Base-by-base conservation (phyloP, 2,329 filamentous ascomycete genomes). In the Emmonsia crescens region DNA sequence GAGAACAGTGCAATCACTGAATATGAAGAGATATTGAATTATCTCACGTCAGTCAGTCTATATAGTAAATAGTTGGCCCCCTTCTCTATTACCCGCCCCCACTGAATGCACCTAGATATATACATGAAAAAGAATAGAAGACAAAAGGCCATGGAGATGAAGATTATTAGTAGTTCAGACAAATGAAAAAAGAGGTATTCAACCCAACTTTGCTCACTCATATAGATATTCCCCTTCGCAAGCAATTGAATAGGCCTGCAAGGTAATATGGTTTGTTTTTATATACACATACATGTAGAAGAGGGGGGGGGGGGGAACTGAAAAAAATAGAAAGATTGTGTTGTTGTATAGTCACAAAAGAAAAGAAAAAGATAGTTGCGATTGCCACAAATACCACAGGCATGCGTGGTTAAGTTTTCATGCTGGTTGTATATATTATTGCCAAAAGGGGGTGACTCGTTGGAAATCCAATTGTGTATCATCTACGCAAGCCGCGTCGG, bases 401-500 rank as follows among this genome's bases (percentile, higher is more conserved):
- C 33, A 8, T 36, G 33, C 33, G 1, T 36, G 33, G 33, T 36
- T 36, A 36, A 36, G 9, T 1, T 3, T 3, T 36, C 33, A 1
- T 3, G 33, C 33, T 36, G 9, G 5, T 36, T 36, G 10, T 36
- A 36, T 36, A 9, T 36, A 36, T 36, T 36, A 36, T 36, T 36
- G 33, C 33, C 33, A 36, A 36, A 36, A 36, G 10, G 9, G 10
- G 33, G 33, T 36, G 33, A 36, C 33, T 36, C 33, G 33, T 27
- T 16, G 19, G 27, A 54, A 27, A 31, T 58, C 12, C 36, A 42
- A 5, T 40, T 36, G 5, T 21, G 27, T 6, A 61, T 65, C 73
- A 76, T 62, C 73, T 73, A 27, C 69, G 66, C 40, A 73, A 27
- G 46, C 68, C 62, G 60, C 67, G 70, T 64, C 71, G 72, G 55